Evolutionary conservation across 2,329 filamentous ascomycete genomes (phyloP).

Genomic region (Alternaria dauci): DNA sequence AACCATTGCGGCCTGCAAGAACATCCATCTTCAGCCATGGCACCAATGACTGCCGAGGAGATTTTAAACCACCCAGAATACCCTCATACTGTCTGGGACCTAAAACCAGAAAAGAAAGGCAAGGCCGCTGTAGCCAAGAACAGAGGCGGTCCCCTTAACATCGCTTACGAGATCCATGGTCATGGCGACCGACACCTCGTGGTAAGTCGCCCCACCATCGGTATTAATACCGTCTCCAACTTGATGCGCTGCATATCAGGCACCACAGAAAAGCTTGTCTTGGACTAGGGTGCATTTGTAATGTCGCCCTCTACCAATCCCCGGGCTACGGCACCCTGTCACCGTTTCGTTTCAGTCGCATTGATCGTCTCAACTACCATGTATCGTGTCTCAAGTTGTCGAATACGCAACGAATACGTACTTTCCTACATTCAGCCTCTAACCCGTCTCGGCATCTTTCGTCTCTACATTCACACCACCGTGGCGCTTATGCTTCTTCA

Average conservation of each 20-base stretch:
- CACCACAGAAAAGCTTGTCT: conserved; percentile 4
- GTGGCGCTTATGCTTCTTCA: background rate
- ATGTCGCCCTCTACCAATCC: conserved; percentile 21
- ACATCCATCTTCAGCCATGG: conserved; percentile 17
- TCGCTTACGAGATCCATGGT: conserved; percentile 84
- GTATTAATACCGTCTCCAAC: conserved; percentile 20
- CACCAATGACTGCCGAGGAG: conserved; percentile 62
- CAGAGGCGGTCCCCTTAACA: conserved; percentile 77
- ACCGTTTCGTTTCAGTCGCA: conserved; percentile 51
- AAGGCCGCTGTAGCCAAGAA: conserved; percentile 70
- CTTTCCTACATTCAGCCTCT: conserved; percentile 8
- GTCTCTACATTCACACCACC: background rate
- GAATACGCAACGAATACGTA: conserved; percentile 15
- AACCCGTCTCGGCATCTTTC: conserved; percentile 5
- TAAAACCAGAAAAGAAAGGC: conserved; percentile 71
- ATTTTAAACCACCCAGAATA: conserved; percentile 72
- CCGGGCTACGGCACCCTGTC: conserved; percentile 18
- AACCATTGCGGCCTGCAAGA: background rate
- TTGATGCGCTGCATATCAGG: conserved; percentile 27
- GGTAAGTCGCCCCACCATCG: conserved; percentile 61
- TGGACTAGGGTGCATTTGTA: conserved; percentile 29
- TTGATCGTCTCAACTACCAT: conserved; percentile 43
- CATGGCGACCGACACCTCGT: conserved; percentile 74
- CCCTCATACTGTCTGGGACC: conserved; percentile 70
- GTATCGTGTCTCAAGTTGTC: conserved; percentile 40